Evolutionary conservation across 163 green algal species (phyloP), one percentile per base, ranked within the genome.

Genomic region (Coccomyxa subellipsoidea): DNA sequence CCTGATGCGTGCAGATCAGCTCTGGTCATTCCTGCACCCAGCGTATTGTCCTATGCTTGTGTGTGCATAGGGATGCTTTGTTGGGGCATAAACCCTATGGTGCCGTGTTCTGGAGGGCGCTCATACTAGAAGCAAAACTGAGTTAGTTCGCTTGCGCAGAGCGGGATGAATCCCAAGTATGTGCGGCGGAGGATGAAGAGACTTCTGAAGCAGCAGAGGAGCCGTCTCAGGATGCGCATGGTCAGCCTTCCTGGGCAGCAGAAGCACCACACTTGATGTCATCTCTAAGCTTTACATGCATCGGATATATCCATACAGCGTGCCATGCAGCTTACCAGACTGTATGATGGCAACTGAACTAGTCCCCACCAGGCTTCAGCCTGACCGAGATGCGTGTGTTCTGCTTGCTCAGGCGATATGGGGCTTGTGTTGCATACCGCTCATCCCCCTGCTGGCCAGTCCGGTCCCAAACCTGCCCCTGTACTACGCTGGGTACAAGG

Each of bases 401-500:
- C n/a, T 59, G 47, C 47, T 59, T 5, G 23, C 21, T 27, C 47
- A 59, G 47, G 47, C 47, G 23, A 59, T 59, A 18, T 88, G 35
- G 38, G 88, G 53, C 84, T 84, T 31, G 81, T 85, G 27, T 40
- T 85, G 32, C 23, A 81, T 66, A 73, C 72, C 36, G 32, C 54
- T 59, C 53, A 47, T 75, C 21, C 69, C 47, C 27, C 23, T 84
- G 75, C 79, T 85, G 81, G 29, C 84, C 29, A 91, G 85, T 1
- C 88, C 88, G 23, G 78, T 92, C 31, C 88, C 88, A 25, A 91
- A 91, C 76, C 38, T 92, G 29, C 90, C 88, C 0, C 73, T 92
- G 2, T 92, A 92, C 82, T 92, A 92, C 80, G 86, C 85, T 0
- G 70, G 84, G 7, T 92, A 91, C 72, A 82, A 87, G 32, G 40